Evolutionary conservation across 1,284 basidiomycete genomes (phyloP).

Genomic region (Tilletia horrida): DNA sequence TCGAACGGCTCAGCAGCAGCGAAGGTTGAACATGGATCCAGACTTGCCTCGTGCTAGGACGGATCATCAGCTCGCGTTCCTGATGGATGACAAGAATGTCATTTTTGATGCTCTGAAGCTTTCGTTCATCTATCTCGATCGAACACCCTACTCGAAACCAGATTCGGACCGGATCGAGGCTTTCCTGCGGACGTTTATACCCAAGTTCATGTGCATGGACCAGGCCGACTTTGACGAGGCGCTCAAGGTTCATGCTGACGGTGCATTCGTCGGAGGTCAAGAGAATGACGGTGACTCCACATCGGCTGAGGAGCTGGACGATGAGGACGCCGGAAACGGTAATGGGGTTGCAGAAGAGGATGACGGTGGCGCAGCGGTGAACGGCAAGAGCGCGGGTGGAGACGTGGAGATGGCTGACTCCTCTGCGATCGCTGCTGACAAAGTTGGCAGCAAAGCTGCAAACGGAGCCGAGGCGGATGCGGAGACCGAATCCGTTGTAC

Average conservation of each 20-base stretch:
- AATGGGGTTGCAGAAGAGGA: constrained; percentile 24
- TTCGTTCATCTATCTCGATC: constrained; percentile 84
- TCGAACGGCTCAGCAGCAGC: constrained; percentile 68
- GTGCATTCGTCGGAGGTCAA: constrained; percentile 69
- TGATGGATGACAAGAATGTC: constrained; percentile 73
- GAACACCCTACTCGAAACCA: constrained; percentile 66
- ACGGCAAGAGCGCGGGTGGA: constrained; percentile 18
- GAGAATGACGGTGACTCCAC: constrained; percentile 57
- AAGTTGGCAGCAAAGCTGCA: no score
- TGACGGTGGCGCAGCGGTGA: constrained; percentile 31
- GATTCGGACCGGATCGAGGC: constrained; percentile 81
- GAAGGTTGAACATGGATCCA: constrained; percentile 43
- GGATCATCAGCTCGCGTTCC: constrained; percentile 71
- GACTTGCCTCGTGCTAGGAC: constrained; percentile 44
- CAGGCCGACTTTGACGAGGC: constrained; percentile 59
- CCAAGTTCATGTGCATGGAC: constrained; percentile 73
- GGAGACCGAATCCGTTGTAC: constrained; percentile 24
- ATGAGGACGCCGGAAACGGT: constrained; percentile 13
- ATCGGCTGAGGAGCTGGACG: constrained; percentile 57
- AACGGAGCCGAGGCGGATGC: constrained; percentile 22
- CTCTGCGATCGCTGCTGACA: background rate
- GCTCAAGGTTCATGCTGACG: constrained; percentile 34
- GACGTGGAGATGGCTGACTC: constrained; percentile 8
- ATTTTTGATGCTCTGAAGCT: constrained; percentile 85
- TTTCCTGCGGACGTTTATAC: constrained; percentile 81